Percentiles rank a stretch among this genome's conserved stretches.
phyloP scores from a whole-genome alignment of 2,329 filamentous ascomycete species.

The Colletotrichum endophyticum region DNA sequence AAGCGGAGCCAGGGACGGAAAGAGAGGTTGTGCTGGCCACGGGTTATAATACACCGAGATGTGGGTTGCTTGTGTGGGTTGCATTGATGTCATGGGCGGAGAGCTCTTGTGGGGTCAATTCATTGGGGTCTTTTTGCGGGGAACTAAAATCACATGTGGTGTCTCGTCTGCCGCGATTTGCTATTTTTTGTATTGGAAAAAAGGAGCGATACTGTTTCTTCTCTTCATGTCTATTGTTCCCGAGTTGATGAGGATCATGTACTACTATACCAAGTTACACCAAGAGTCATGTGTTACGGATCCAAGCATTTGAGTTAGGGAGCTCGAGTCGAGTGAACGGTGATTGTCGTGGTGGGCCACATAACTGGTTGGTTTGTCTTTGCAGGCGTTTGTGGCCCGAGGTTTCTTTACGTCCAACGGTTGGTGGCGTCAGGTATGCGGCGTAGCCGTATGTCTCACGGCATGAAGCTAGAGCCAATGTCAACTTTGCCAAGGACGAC shows the following conservation, averaged over 20 bases:
- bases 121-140: not conserved
- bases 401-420: not conserved
- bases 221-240: not conserved
- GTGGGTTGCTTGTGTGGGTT: conserved; percentile 2
- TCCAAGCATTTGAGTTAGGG: not conserved
- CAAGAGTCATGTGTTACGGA: not conserved
- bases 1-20: not conserved
- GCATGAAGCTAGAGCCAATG: not conserved
- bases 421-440: no score
- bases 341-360: not conserved
- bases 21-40: not conserved
- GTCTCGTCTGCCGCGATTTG: not conserved
- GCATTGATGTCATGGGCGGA: conserved; percentile 1
- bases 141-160: not conserved
- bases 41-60: not conserved
- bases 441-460: not conserved
- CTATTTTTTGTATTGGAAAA: not conserved
- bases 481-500: not conserved
- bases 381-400: not conserved
- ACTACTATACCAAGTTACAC: conserved; percentile 8
- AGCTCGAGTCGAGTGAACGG: not conserved
- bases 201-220: not conserved
- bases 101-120: not conserved
- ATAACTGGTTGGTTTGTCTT: not conserved
- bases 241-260: not conserved